Base-by-base conservation (phyloP, 1,139 yeast genomes). In the Magnusiomyces fungicola region DNA sequence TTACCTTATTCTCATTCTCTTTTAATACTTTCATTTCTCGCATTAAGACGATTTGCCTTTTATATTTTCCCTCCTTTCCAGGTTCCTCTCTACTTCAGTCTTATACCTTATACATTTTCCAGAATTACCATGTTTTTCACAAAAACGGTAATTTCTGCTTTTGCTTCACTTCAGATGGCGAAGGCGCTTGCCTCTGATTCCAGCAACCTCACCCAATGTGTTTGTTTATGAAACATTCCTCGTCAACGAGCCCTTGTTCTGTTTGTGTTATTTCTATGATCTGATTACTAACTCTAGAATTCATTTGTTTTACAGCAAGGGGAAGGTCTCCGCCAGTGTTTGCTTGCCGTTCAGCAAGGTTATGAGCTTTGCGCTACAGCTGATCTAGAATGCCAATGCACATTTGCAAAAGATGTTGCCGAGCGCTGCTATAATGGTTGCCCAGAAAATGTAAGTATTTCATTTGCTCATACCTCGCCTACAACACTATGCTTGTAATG, bases 311-410 rank as follows among this genome's bases (percentile, higher is more conserved):
- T 18, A 10, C 42, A 50, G 53, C 43, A 48, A 19, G 53, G 47
- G 16, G 49, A 47, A 37, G 53, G 50, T 16, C 45, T 50, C 1
- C 46, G 49, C 12, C 36, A 48, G 16, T 52, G 53, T 30, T 33
- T 53, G 6, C 37, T 38, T 3, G 29, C 51, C 19, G 50, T 54
- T 10, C 42, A 50, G 18, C 57, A 55, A 32, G 52, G 51, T 3
- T 55, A 55, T 43, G 43, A 48, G 14, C 40, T 58, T 2, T 59
- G 62, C 46, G 51, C 48, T 12, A 50, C 51, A 4, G 50, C 45
- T 12, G 62, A 59, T 45, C 34, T 52, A 19, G 52, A 47, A n/a
- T 59, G 62, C 42, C 55, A 58, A 34, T 59, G 62, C 46, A 45
- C 53, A 12, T 53, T 58, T 22, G 51, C 57, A 2, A 45, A 52